A percentile compares a stretch with the other conserved stretches of the same genome.
Evolutionary conservation across 257 asterid species (phyloP).

Genomic region (Solanum tarapatanum): DNA sequence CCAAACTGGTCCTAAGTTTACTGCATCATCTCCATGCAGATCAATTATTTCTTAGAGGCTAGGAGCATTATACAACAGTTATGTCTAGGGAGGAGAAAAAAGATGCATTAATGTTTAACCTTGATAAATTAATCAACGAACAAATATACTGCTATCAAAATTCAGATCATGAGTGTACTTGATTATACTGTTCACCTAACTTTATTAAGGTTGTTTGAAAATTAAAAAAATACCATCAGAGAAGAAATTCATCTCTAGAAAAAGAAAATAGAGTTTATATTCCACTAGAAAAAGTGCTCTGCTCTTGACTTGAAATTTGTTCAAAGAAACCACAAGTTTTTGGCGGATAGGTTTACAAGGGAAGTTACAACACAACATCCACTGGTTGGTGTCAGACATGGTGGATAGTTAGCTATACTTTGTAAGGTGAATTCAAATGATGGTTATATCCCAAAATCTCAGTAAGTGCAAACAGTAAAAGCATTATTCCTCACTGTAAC

Average conservation of each 20-base stretch:
- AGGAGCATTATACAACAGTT: neutral
- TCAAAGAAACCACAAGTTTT: neutral
- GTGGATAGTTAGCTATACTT: neutral
- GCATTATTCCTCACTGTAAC: neutral
- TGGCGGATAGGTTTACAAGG: neutral
- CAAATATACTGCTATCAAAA: neutral
- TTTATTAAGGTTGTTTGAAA: neutral
- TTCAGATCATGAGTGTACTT: neutral
- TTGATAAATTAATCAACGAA: neutral
- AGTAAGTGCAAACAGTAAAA: neutral
- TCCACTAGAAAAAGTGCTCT: neutral
- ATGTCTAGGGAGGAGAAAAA: neutral
- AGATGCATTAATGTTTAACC: neutral
- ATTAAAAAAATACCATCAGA: neutral
- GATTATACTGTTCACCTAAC: neutral
- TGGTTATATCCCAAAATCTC: neutral
- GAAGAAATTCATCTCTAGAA: neutral
- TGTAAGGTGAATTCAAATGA: neutral
- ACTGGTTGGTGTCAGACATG: neutral
- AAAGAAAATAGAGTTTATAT: neutral
- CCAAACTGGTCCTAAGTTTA: neutral
- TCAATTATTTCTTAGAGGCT: neutral
- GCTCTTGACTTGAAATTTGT: neutral
- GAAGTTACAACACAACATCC: neutral
- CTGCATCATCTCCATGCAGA: neutral